Conservation (phyloP, 2,329 filamentous ascomycete species). For the Talaromyces funiculosus region DNA sequence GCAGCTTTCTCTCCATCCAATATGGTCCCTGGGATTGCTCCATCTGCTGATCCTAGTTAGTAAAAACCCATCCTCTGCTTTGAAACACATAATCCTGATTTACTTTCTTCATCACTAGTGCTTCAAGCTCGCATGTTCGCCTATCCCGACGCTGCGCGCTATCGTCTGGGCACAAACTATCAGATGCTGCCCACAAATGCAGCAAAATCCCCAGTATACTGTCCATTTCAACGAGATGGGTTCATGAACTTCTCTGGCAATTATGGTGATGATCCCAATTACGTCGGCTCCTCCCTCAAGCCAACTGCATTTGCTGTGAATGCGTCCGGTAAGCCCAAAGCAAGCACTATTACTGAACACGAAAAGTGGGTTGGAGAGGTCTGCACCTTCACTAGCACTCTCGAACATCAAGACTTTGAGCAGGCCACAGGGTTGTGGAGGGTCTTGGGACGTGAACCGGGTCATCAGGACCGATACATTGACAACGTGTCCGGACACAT, state of each 20-base stretch:
- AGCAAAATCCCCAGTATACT: constrained; percentile 33
- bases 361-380: constrained; percentile 27
- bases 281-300: constrained; percentile 32
- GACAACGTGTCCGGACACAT: constrained; percentile 24
- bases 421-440: constrained; percentile 29
- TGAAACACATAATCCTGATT: constrained; percentile 17
- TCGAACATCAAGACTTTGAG: constrained; percentile 27
- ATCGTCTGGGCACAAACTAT: constrained; percentile 39
- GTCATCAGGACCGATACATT: constrained; percentile 30
- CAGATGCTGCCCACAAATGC: constrained; percentile 38
- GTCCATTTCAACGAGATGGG: constrained; percentile 49
- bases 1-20: constrained; percentile 60
- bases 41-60: constrained; percentile 54
- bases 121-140: constrained; percentile 57
- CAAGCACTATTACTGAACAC: constrained; percentile 20
- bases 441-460: constrained; percentile 26
- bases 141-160: constrained; percentile 50
- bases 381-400: constrained; percentile 17
- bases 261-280: constrained; percentile 57
- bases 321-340: constrained; percentile 18
- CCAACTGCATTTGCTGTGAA: constrained; percentile 11
- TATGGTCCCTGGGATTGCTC: constrained; percentile 59
- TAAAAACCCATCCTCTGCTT: background rate
- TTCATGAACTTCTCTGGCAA: constrained; percentile 42
- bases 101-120: constrained; percentile 28